phyloP scores from a whole-genome alignment of 2,329 filamentous ascomycete genomes.

The Thyridium curvatum region DNA sequence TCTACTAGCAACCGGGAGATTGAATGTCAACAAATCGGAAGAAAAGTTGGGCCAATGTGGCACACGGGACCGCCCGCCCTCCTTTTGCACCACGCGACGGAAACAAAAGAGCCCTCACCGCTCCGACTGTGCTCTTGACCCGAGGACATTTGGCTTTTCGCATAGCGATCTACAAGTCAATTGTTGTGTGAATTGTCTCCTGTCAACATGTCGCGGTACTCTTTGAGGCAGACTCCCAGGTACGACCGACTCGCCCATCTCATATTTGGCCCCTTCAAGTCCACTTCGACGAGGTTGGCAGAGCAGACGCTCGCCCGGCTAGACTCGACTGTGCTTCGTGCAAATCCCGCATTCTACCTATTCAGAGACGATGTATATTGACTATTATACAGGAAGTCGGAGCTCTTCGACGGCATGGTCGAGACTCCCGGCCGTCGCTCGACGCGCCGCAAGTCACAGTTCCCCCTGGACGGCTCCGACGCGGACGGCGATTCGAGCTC shows the following conservation, averaged over 20 bases:
- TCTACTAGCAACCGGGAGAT: too few relatives aligned
- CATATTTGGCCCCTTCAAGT: background rate
- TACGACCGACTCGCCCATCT: slow-evolving; percentile 2
- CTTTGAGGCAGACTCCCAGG: slow-evolving; percentile 23
- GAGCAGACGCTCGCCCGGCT: slow-evolving; percentile 3
- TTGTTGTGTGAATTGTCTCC: background rate
- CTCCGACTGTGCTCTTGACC: background rate
- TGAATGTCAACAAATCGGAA: slow-evolving; percentile 1
- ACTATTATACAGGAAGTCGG: slow-evolving; percentile 43
- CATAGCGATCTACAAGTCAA: background rate
- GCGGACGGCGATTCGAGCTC: slow-evolving; percentile 43
- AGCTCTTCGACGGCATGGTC: slow-evolving; percentile 55
- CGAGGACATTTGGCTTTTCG: background rate
- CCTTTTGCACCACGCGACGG: background rate
- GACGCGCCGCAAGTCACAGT: slow-evolving; percentile 43
- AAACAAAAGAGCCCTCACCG: background rate
- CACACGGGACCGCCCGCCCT: too few relatives aligned
- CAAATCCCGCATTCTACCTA: background rate
- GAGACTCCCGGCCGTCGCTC: slow-evolving; percentile 46
- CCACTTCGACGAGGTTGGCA: background rate
- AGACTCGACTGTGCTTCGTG: background rate
- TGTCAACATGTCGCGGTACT: slow-evolving; percentile 21
- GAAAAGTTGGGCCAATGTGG: background rate
- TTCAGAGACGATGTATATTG: background rate
- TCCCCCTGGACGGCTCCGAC: slow-evolving; percentile 36